A percentile compares a stretch with the other conserved stretches of the same genome.
phyloP scores from a whole-genome alignment of 2,329 filamentous ascomycete genomes.

The Aspergillus quadricinctus region DNA sequence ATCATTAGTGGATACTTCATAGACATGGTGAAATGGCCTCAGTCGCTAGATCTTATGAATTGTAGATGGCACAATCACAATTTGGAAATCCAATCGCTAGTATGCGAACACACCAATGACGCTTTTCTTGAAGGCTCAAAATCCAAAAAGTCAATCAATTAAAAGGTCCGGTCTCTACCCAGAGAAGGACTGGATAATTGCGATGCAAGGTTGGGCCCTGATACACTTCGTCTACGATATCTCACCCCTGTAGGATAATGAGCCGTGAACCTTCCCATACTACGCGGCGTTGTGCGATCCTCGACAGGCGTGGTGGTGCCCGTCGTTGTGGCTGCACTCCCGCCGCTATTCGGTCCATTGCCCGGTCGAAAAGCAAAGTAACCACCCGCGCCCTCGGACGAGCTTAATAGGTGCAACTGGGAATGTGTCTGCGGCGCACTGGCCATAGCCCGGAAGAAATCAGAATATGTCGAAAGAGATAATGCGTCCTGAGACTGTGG shows the following conservation, averaged over 20 bases:
- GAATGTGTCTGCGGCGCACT: slow-evolving; percentile 5
- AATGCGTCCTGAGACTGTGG: slow-evolving; percentile 5
- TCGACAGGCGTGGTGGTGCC: slow-evolving; percentile 13
- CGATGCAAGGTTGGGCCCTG: slow-evolving; percentile 16
- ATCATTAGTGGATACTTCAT: neutral
- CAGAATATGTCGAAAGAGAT: slow-evolving; percentile 1
- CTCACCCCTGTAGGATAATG: slow-evolving; percentile 23
- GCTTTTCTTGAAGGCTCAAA: neutral
- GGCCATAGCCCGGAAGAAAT: slow-evolving; percentile 5
- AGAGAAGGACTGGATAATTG: neutral
- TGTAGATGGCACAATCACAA: neutral
- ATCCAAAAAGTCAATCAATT: neutral
- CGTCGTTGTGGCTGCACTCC: slow-evolving; percentile 19
- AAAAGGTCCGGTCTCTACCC: neutral
- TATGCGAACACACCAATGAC: neutral
- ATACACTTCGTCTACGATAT: slow-evolving; percentile 21
- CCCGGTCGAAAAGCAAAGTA: slow-evolving; percentile 20
- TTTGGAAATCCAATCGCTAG: neutral
- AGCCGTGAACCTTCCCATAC: slow-evolving; percentile 17
- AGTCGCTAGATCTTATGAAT: neutral
- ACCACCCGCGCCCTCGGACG: slow-evolving; percentile 11
- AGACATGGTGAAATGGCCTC: neutral
- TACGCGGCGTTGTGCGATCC: slow-evolving; percentile 13
- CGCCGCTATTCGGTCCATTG: slow-evolving; percentile 8
- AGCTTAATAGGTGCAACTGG: slow-evolving; percentile 8